Base-by-base conservation (phyloP, 1,139 yeast species). In the Suhomyces ambrosiae region DNA sequence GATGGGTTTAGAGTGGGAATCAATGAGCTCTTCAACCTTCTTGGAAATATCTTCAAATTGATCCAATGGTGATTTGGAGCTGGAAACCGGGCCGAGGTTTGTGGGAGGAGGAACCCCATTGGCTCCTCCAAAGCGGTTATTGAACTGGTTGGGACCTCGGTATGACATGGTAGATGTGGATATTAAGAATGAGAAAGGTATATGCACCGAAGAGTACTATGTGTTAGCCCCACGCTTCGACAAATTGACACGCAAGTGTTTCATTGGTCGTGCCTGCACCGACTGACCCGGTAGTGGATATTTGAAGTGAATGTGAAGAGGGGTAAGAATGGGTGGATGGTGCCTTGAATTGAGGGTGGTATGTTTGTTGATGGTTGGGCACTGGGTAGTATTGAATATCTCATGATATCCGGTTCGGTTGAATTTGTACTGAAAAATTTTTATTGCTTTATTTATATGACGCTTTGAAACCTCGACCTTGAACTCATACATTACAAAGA, bases 31-130 rank as follows among this genome's bases (percentile, higher is more conserved):
- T 50, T 79, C 84, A 7, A 71, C 58, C 41, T 60, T 57, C 42
- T 70, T 70, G 26, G 77, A 59, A 33, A 72, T 44, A n/a, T 54
- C 57, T 52, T 78, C 84, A 47, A 76, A 74, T 35, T 64, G 65
- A 37, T 72, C 74, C 28, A 70, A 51, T 34, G 44, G 47, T 14
- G 49, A 43, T 40, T 36, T 50, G 39, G 41, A 37, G 19, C 49
- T 33, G 32, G 51, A 45, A 13, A 55, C 57, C 3, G 60, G 60
- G 10, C 61, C 62, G 22, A 54, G 44, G 38, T 50, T 43, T 37
- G 48, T 49, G n/a, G 51, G 48, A 7, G 46, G 38, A 4, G 47
- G 47, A 13, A 38, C 47, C 12, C 49, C 47, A 22, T 41, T 33
- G 35, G 42, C 39, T 27, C 30, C 41, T 6, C 40, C 40, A 9